These are phyloP conservation scores for Lentinula aciculospora DNA, from an alignment of 768 basidiomycete genomes.

Conservation along the genomic window DNA sequence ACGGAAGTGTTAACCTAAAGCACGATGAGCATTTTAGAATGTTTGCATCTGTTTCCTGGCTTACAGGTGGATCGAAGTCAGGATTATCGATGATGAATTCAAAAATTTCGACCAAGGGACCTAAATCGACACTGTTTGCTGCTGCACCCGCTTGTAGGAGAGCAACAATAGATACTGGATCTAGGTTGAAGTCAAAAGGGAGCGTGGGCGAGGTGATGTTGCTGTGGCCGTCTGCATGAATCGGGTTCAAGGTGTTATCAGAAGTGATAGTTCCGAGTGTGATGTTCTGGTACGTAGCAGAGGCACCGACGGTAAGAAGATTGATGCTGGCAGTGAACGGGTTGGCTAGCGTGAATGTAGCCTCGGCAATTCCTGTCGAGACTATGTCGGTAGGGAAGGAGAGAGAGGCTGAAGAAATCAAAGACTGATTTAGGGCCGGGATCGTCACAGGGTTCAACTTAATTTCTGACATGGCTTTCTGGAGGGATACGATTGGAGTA, in stretches of 20 bases:
- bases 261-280: constrained; percentile 53
- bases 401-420: constrained; percentile 51
- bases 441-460: constrained; percentile 56
- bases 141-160: constrained; percentile 46
- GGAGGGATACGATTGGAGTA: constrained; percentile 56
- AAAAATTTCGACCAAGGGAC: constrained; percentile 51
- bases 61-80: constrained; percentile 44
- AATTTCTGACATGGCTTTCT: constrained; percentile 56
- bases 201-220: constrained; percentile 50
- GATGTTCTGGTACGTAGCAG: constrained; percentile 48
- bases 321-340: constrained; percentile 73
- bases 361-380: constrained; percentile 52
- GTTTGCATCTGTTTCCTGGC: constrained; percentile 12
- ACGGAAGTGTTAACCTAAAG: constrained; percentile 49
- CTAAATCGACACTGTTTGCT: constrained; percentile 54
- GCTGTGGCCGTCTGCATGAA: constrained; percentile 54
- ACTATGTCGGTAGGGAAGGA: constrained; percentile 60
- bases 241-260: constrained; percentile 50
- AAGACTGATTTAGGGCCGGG: constrained; percentile 55
- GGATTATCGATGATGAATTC: constrained; percentile 47
- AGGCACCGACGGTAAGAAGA: constrained; percentile 47
- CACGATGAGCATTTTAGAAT: background rate
- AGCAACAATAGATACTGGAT: constrained; percentile 56
- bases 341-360: constrained; percentile 54
- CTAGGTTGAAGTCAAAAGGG: constrained; percentile 58